Conservation (phyloP, 1,284 basidiomycete genomes). For the Gymnopus androsaceus region DNA sequence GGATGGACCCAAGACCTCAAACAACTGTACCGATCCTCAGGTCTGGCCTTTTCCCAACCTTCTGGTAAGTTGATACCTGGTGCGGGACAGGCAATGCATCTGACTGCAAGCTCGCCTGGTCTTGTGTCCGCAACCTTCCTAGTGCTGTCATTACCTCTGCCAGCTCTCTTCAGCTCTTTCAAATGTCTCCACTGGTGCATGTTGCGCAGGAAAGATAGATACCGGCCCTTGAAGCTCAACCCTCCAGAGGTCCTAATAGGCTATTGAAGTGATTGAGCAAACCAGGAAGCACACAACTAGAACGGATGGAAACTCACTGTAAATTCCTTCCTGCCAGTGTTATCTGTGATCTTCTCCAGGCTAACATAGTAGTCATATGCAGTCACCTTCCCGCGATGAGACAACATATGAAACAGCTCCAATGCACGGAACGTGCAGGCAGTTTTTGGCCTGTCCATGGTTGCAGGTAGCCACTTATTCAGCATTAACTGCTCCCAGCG, state of each 20-base stretch:
- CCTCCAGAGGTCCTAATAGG: neutral
- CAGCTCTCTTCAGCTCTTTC: neutral
- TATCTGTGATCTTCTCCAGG: constrained; percentile 8
- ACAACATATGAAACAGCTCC: constrained; percentile 6
- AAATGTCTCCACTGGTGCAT: constrained; percentile 3
- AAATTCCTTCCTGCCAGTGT: neutral
- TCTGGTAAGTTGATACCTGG: neutral
- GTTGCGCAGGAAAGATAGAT: constrained; percentile 1
- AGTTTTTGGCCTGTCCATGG: neutral
- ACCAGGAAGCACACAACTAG: neutral
- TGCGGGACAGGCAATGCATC: constrained; percentile 1
- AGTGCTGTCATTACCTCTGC: constrained; percentile 1
- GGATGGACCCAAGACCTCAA: neutral
- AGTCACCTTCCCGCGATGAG: constrained; percentile 3
- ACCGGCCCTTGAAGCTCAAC: neutral
- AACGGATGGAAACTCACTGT: neutral
- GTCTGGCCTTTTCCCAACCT: neutral
- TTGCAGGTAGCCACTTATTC: neutral
- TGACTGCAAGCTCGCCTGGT: neutral
- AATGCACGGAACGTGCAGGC: neutral
- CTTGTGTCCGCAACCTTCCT: neutral
- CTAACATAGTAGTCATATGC: constrained; percentile 7
- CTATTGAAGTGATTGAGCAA: neutral
- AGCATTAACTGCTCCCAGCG: neutral
- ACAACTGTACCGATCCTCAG: neutral